Evolutionary conservation across 257 asterid species (phyloP), one percentile per base, ranked within the genome.

Genomic region (Leptodermis oblonga): DNA sequence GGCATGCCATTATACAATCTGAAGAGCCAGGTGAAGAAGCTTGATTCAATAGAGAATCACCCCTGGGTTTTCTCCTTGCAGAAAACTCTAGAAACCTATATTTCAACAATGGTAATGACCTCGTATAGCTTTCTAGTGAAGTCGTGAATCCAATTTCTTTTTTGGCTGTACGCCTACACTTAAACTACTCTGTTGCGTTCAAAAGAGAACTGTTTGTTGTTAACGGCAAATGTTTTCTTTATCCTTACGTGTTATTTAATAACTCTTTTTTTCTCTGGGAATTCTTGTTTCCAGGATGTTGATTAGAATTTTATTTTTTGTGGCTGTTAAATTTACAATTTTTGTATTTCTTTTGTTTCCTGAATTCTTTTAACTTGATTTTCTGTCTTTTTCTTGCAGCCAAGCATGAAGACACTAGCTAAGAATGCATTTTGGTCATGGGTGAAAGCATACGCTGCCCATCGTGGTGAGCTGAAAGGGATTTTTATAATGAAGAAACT

Each of bases 391-490:
- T 82, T 75, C 22, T 71, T 65, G 67, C 88, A 93, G 99, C 76
- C 86, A 33, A 81, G 67, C 67, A 31, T 86, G 74, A 81, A 74
- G 77, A 85, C 77, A 70, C 74, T 88, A 78, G 97, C 91, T 30
- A 79, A 81, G 77, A 86, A 84, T 56, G 96, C 97, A 39, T 93
- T 93, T 74, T 85, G 89, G 77, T 85, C 96, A 2, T 93, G 97
- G 97, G 90, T 86, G 18, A 91, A 96, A 64, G 96, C 96, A 14
- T 90, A 93, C 59, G 84, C 96, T 41, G 97, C 97, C 70, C 99
- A 93, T 74, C 94, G 92, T 9, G 97, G 96, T n/a, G 99, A 86
- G 75, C 87, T 93, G 78, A 93, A 93, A 78, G 83, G 80, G 76
- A 86, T 93, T 34, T 93, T 93, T 53, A 82, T 74, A 80, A 92